Conservation (phyloP, 257 asterid genomes). For the Ophiorrhiza pumila region DNA sequence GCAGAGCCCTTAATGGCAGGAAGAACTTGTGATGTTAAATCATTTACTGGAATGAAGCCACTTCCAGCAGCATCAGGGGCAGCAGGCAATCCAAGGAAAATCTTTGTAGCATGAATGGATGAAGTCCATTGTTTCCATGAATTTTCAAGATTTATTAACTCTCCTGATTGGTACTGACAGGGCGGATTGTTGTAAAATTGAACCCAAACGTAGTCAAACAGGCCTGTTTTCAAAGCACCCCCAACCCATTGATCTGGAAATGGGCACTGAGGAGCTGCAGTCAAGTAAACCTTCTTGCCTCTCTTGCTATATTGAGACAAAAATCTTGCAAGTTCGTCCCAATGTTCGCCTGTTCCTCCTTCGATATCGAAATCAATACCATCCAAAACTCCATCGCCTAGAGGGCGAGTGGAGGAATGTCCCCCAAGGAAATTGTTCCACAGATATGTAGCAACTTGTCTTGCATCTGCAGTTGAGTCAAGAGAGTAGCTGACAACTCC, state of each 20-base stretch:
- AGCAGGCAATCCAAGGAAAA: conserved; percentile 56
- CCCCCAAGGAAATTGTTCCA: conserved; percentile 61
- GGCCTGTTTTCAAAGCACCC: conserved; percentile 45
- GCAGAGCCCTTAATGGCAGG: conserved; percentile 51
- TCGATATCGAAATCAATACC: conserved; percentile 60
- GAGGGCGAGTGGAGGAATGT: conserved; percentile 37
- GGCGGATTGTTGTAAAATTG: conserved; percentile 65
- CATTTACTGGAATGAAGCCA: conserved; percentile 48
- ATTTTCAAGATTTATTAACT: conserved; percentile 24
- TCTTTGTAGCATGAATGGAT: conserved; percentile 40
- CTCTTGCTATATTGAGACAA: conserved; percentile 30
- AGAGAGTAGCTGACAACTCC: conserved; percentile 48
- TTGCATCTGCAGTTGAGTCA: conserved; percentile 38
- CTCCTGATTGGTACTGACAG: conserved; percentile 37
- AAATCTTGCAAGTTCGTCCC: conserved; percentile 50
- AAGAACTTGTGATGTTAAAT: conserved; percentile 39
- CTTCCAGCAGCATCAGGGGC: conserved; percentile 59
- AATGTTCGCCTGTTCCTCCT: conserved; percentile 45
- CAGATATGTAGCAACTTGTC: conserved; percentile 41
- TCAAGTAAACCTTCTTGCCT: conserved; percentile 45
- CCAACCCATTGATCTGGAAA: conserved; percentile 56
- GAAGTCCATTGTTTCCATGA: conserved; percentile 51
- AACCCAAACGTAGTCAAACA: conserved; percentile 60
- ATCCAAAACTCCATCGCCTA: conserved; percentile 46
- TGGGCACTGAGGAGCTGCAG: conserved; percentile 67